Conservation (phyloP, 257 asterid genomes). For the Nicotiana undulata region DNA sequence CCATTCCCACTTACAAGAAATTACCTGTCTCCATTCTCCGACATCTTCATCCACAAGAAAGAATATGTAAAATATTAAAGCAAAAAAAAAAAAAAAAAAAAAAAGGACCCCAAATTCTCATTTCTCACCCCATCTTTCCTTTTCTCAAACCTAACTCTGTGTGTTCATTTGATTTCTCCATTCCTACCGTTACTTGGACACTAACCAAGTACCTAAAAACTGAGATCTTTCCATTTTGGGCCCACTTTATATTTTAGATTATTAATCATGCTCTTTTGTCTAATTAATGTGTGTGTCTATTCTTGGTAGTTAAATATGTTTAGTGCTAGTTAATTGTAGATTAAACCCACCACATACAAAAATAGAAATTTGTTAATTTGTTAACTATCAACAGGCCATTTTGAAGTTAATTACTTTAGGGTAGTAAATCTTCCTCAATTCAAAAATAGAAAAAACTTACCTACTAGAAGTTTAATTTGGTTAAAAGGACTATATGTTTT, state of each 20-base stretch:
- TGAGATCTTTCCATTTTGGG: neutral
- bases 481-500: neutral
- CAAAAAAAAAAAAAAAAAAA: too few species aligned
- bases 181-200: conserved; percentile 40
- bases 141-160: conserved; percentile 38
- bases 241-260: conserved; percentile 27
- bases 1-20: conserved; percentile 20
- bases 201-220: conserved; percentile 24
- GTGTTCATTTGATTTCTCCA: conserved; percentile 16
- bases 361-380: neutral
- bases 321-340: neutral
- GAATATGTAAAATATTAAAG: neutral
- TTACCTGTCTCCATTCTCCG: conserved; percentile 5
- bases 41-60: conserved; percentile 45
- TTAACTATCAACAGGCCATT: neutral
- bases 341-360: neutral
- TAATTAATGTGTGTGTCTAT: conserved; percentile 5
- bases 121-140: conserved; percentile 23
- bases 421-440: neutral
- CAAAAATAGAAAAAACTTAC: neutral
- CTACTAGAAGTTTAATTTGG: neutral
- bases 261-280: conserved; percentile 12
- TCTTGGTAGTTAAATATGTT: conserved; percentile 8
- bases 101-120: conserved; percentile 23
- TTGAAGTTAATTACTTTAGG: neutral